Percentiles rank a stretch among this genome's conserved stretches.
Evolutionary conservation across 2,329 filamentous ascomycete genomes (phyloP).

Genomic region (Fusarium albosuccineum): DNA sequence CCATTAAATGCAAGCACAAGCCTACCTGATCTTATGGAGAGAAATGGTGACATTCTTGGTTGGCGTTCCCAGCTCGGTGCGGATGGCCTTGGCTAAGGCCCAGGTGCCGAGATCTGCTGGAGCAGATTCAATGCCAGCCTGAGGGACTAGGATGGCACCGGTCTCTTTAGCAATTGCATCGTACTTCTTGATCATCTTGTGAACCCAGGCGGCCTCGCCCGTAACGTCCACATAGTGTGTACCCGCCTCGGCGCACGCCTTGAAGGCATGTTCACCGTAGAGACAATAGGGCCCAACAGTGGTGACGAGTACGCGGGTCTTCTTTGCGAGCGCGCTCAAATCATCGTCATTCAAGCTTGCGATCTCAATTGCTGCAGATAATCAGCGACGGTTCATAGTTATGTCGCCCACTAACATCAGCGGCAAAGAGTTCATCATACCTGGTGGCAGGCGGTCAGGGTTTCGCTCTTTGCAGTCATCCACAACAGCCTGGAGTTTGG

Average conservation of each 20-base stretch:
- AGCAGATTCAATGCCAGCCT: slow-evolving; percentile 72
- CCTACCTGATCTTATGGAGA: slow-evolving; percentile 58
- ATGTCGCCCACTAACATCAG: not conserved
- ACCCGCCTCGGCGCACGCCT: slow-evolving; percentile 71
- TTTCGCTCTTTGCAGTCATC: slow-evolving; percentile 75
- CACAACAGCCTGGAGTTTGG: slow-evolving; percentile 78
- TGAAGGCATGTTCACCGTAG: slow-evolving; percentile 70
- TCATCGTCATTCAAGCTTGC: slow-evolving; percentile 61
- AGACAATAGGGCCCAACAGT: slow-evolving; percentile 70
- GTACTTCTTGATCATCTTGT: slow-evolving; percentile 72
- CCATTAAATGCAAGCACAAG: slow-evolving; percentile 28
- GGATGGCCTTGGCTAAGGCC: slow-evolving; percentile 64
- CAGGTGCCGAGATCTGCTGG: slow-evolving; percentile 71
- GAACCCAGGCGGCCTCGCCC: slow-evolving; percentile 70
- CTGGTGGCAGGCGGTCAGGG: slow-evolving; percentile 77
- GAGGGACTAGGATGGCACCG: slow-evolving; percentile 72
- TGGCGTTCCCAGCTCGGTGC: slow-evolving; percentile 61
- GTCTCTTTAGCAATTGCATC: slow-evolving; percentile 63
- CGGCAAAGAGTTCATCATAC: slow-evolving; percentile 57
- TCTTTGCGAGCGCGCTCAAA: slow-evolving; percentile 64
- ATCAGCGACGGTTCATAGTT: not conserved
- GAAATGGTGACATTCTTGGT: slow-evolving; percentile 68
- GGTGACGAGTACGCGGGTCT: slow-evolving; percentile 68
- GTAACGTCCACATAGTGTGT: slow-evolving; percentile 76
- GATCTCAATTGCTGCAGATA: slow-evolving; percentile 63